Percentiles rank a stretch among this genome's conserved stretches.
Conservation (phyloP, 2,329 filamentous ascomycete genomes). For the Botrytis byssoidea region DNA sequence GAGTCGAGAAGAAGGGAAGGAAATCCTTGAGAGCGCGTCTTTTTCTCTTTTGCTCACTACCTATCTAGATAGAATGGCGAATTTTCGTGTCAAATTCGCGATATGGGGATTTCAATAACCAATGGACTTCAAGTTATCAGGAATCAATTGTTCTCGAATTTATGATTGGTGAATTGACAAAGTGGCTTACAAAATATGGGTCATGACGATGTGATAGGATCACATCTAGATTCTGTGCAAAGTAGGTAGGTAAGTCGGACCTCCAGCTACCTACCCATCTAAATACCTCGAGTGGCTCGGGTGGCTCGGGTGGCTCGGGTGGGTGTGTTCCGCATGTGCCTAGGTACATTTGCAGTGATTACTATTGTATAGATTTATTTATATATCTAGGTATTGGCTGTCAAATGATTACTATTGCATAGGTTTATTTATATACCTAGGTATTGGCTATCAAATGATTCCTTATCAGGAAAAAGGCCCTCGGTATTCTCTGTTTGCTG, state of each 20-base stretch:
- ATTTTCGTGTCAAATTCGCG: slow-evolving; percentile 6
- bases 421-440: neutral
- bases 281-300: neutral
- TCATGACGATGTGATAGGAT: no score
- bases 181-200: neutral
- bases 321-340: neutral
- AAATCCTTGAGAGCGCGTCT: neutral
- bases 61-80: neutral
- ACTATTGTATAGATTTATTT: neutral
- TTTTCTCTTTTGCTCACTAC: neutral
- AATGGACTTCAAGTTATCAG: neutral
- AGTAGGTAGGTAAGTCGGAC: neutral
- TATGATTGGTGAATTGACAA: neutral
- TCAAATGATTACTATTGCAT: neutral
- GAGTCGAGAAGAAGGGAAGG: neutral
- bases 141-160: neutral
- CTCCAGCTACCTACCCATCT: no score
- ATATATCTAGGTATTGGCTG: neutral
- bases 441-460: neutral
- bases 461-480: neutral
- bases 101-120: neutral
- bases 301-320: no score
- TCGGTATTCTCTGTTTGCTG: neutral
- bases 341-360: neutral
- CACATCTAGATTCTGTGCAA: neutral